Base-by-base conservation (phyloP, 805 yeast species). In the Starmerella stigmatis region DNA sequence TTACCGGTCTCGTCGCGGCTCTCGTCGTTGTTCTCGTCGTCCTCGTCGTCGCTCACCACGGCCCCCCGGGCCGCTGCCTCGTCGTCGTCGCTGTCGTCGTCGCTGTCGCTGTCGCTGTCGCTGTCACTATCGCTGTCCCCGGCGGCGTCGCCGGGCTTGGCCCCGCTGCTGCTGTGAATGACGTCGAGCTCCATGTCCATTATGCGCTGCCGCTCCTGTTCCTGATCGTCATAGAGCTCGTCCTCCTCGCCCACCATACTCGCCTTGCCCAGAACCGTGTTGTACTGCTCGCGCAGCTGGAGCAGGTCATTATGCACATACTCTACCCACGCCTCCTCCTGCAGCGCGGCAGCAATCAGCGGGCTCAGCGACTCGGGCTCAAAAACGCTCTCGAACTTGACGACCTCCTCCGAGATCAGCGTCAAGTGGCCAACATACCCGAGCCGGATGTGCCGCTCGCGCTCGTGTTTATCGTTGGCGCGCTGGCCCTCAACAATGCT, bases 351-450 rank as follows among this genome's bases (percentile, higher is more conserved):
- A 12, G 71, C 72, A 17, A 78, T 75, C 5, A 67, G 58, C 3
- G 74, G 72, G 2, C 82, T 72, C 12, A 78, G 71, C 20, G 75
- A 62, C 49, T 76, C 81, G 7, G 81, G 78, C 30, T 77, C 70
- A 55, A 75, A 76, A 15, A 76, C 61, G n/a, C 72, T 69, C 8
- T 68, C 65, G 62, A 92, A 92, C 61, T 92, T 92, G 40, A 86
- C 95, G 37, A 92, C 86, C 61, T 92, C 98, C 61, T 92, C 98
- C 42, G 95, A 86, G 46, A 92, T 85, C 42, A 92, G 68, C 6
- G 94, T 86, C 52, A 92, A 66, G 61, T 92, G 98, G n/a, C 98
- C 98, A 86, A 88, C 86, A 60, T 86, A 92, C 0, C 98, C 98
- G 31, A 88, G 74, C 45, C 94, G 72, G 32, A 83, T 73, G 4